These are phyloP conservation scores for Pestalotiopsis sp. DNA, from an alignment of 2,329 filamentous ascomycete genomes.

Conservation along the genomic window DNA sequence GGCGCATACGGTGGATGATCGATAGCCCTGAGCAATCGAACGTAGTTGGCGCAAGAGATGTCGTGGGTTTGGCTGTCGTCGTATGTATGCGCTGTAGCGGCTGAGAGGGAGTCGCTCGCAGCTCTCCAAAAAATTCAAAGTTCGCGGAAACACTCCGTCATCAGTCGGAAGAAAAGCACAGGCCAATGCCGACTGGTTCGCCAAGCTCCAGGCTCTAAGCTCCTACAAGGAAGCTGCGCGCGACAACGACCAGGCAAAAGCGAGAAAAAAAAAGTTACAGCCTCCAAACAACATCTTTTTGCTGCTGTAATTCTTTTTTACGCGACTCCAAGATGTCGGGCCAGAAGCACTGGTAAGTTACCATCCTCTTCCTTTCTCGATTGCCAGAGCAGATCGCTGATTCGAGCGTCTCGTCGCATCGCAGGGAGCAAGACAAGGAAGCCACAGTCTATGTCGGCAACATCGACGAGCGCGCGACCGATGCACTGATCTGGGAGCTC, in stretches of 20 bases:
- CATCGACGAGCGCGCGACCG: constrained; percentile 92
- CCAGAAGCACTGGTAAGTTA: constrained; percentile 36
- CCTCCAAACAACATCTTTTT: neutral
- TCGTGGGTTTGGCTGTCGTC: neutral
- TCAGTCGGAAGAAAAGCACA: neutral
- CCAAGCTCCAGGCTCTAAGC: neutral
- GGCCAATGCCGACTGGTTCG: neutral
- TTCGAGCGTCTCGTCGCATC: neutral
- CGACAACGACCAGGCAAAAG: neutral
- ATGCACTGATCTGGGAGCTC: constrained; percentile 92
- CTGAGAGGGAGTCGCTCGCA: neutral
- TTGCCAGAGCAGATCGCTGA: neutral
- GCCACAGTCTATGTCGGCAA: constrained; percentile 98
- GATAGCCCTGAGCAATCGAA: neutral
- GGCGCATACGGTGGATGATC: neutral
- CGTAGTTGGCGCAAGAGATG: neutral
- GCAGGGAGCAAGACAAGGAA: constrained; percentile 97
- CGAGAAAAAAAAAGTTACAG: neutral
- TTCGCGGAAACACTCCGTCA: constrained; percentile 7
- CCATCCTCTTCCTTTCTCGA: neutral
- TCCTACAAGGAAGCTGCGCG: constrained; percentile 1
- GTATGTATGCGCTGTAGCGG: neutral
- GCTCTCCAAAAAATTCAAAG: constrained; percentile 9
- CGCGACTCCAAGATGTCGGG: constrained; percentile 36
- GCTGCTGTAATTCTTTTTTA: neutral